A percentile compares a stretch with the other conserved stretches of the same genome.
These are phyloP conservation scores for Circinella minor DNA, from an alignment of 371 early-diverging fungal species.

Conservation along the genomic window DNA sequence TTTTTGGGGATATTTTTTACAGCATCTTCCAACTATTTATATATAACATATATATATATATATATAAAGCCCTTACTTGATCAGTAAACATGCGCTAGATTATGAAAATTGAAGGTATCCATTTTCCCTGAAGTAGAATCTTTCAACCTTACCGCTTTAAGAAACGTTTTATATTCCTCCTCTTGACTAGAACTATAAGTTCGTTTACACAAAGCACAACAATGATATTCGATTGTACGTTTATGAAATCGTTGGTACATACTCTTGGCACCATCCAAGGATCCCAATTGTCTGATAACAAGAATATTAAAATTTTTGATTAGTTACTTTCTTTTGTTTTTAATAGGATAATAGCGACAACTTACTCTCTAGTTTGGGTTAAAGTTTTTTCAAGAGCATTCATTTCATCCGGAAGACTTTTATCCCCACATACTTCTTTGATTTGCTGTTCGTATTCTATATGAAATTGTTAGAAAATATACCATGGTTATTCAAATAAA, in stretches of 20 bases:
- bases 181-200: slow-evolving; percentile 58
- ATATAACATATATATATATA: neutral
- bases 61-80: neutral
- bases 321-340: no score
- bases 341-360: neutral
- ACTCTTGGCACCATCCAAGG: slow-evolving; percentile 48
- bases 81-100: no score
- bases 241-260: slow-evolving; percentile 66
- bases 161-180: slow-evolving; percentile 55
- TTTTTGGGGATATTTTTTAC: slow-evolving; percentile 54
- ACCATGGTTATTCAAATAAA: no score
- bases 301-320: no score
- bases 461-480: no score
- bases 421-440: slow-evolving; percentile 27
- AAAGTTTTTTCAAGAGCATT: slow-evolving; percentile 18
- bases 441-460: slow-evolving; percentile 25
- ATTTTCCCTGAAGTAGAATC: no score
- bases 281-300: slow-evolving; percentile 18
- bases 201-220: slow-evolving; percentile 80
- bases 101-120: no score
- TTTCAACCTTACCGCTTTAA: slow-evolving; percentile 43
- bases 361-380: slow-evolving; percentile 31
- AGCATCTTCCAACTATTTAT: slow-evolving; percentile 35
- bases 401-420: slow-evolving; percentile 29
- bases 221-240: slow-evolving; percentile 46